Conservation (phyloP, 495 filamentous ascomycete species). For the Xylaria telfairii region DNA sequence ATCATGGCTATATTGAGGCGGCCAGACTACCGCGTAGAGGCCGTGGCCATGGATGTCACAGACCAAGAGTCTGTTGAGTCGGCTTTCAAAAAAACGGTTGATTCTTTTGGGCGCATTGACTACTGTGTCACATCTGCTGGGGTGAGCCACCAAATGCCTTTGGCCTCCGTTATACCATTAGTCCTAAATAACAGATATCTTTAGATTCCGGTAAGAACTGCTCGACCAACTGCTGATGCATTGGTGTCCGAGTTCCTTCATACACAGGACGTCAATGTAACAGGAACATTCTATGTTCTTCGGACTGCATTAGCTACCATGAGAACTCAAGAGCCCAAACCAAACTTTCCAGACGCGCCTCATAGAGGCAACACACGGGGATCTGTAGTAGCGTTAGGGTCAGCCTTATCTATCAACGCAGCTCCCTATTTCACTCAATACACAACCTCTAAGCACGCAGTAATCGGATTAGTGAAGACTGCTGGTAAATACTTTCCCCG, state of each 20-base stretch:
- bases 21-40: constrained; percentile 36
- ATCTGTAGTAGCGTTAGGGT: constrained; percentile 55
- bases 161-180: neutral
- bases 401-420: constrained; percentile 46
- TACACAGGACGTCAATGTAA: constrained; percentile 30
- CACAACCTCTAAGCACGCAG: constrained; percentile 56
- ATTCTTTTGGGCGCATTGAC: constrained; percentile 45
- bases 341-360: neutral
- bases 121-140: constrained; percentile 49
- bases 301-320: constrained; percentile 17
- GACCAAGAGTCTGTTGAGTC: constrained; percentile 37
- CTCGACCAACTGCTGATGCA: constrained; percentile 12
- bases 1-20: constrained; percentile 35
- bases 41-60: constrained; percentile 41
- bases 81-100: constrained; percentile 36
- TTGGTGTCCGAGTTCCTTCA: constrained; percentile 29
- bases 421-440: constrained; percentile 42
- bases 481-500: constrained; percentile 37
- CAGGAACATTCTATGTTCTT: constrained; percentile 26
- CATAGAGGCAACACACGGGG: constrained; percentile 36
- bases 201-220: neutral
- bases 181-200: neutral
- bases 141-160: constrained; percentile 34
- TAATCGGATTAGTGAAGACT: constrained; percentile 54
- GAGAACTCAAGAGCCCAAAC: neutral